Evolutionary conservation across 1,284 basidiomycete species (phyloP).

Genomic region (Phlebopus sp.): DNA sequence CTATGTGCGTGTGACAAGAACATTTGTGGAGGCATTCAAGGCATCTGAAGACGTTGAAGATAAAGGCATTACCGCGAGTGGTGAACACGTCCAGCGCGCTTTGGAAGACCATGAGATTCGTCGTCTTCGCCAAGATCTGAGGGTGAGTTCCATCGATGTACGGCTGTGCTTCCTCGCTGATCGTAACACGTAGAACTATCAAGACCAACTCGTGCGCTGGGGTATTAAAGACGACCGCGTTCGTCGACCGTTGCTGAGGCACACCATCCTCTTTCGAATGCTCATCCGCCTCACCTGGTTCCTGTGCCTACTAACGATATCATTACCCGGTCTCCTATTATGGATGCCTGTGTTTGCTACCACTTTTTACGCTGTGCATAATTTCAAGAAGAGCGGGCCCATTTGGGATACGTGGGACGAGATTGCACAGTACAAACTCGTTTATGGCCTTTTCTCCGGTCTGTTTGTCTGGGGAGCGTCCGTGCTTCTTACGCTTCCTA

Average conservation of each 20-base stretch:
- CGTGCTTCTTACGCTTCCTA: conserved; percentile 56
- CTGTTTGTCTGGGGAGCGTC: conserved; percentile 58
- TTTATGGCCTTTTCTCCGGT: conserved; percentile 74
- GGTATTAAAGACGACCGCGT: conserved; percentile 83
- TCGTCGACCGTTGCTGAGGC: conserved; percentile 57
- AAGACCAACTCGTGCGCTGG: conserved; percentile 60
- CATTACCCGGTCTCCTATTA: conserved; percentile 77
- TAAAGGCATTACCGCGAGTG: conserved; percentile 24
- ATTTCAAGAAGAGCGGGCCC: conserved; percentile 75
- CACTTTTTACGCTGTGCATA: conserved; percentile 61
- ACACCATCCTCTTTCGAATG: conserved; percentile 53
- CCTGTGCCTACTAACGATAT: conserved; percentile 63
- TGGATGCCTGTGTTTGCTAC: conserved; percentile 76
- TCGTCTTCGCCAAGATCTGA: conserved; percentile 55
- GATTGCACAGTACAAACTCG: conserved; percentile 85
- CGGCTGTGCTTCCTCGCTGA: conserved; percentile 3
- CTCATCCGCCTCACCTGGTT: conserved; percentile 63
- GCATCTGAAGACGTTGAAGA: conserved; percentile 29
- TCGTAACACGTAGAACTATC: conserved; percentile 53
- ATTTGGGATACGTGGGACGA: conserved; percentile 83
- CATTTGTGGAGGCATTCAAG: conserved; percentile 77
- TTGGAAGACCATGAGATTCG: conserved; percentile 34
- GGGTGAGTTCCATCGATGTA: conserved; percentile 41
- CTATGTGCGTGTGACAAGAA: conserved; percentile 69
- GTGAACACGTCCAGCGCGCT: conserved; percentile 18